Evolutionary conservation across 257 asterid species (phyloP), one percentile per base, ranked within the genome.

Genomic region (Przewalskia tangutica): DNA sequence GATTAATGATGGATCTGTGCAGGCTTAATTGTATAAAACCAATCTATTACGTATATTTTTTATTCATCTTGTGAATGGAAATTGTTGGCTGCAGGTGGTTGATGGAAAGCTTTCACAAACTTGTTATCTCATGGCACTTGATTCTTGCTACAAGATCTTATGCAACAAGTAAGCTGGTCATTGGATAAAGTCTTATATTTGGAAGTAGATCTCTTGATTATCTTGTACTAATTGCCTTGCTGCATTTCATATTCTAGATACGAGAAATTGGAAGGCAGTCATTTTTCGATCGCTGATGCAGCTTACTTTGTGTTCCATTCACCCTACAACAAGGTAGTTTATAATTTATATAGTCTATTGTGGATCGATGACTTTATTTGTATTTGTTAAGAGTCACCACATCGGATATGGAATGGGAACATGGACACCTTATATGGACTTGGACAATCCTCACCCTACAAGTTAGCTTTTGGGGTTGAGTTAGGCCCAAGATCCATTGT

Each of bases 41-140:
- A 8, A 55, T 5, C 42, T 27, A 23, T 62, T 62, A 10, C 3
- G 3, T 48, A 8, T 73, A 44, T 73, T 73, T 46, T 48, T 48
- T 73, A 14, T 73, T 73, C 44, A 23, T 44, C 44, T 27, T 46
- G n/a, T 32, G 14, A 51, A 48, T 73, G 62, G 23, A 44, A 50
- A 23, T 75, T 48, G 62, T 75, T 75, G 44, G 38, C 44, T 85
- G 82, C 81, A 96, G 99, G 99, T 96, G 78, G 99, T 96, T 68
- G 99, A 96, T 84, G 99, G 99, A 71, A 96, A 96, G 91, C 98
- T 96, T 85, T 94, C 99, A 70, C 99, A 96, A 81, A 96, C 98
- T 55, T 96, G 99, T 87, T 96, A 94, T 88, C 97, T 96, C 83
- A 88, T 93, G 98, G 99, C 98, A 20, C 93, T 96, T 36, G 99